Percentiles rank a stretch among this genome's conserved stretches.
These are phyloP conservation scores for Dactylellina leptospora DNA, from an alignment of 2,329 filamentous ascomycete species.

Conservation along the genomic window DNA sequence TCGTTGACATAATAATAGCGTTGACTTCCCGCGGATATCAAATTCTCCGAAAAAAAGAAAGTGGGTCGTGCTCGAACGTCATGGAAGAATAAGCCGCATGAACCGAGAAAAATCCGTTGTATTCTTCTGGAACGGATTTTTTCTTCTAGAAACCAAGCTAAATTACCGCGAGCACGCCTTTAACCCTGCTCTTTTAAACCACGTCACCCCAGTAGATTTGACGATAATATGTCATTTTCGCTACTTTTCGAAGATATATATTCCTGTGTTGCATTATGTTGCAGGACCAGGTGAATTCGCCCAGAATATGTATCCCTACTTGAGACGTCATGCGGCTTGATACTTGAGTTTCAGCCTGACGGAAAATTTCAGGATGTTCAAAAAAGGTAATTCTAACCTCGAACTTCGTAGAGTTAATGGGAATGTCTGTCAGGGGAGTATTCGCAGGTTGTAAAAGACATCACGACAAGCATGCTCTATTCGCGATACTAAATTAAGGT, in stretches of 20 bases:
- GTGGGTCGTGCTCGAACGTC: not conserved
- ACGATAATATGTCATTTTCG: not conserved
- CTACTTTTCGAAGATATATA: not conserved
- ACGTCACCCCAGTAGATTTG: not conserved
- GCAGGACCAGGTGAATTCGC: not conserved
- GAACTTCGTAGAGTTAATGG: no score
- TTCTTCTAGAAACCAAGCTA: not conserved
- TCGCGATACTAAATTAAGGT: no score
- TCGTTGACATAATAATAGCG: not conserved
- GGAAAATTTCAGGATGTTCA: not conserved
- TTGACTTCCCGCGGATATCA: not conserved
- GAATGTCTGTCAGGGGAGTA: no score
- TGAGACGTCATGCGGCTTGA: not conserved
- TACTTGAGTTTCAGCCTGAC: not conserved
- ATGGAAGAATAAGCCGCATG: not conserved
- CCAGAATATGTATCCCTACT: not conserved
- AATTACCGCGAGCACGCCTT: not conserved
- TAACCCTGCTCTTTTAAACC: not conserved
- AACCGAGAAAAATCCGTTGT: no score
- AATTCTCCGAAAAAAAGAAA: not conserved
- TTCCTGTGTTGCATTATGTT: slow-evolving; percentile 1
- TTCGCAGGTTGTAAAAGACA: no score
- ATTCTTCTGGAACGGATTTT: no score
- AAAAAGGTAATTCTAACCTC: no score
- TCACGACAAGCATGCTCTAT: no score